These are phyloP conservation scores for Calonectria pauciramosa DNA, from an alignment of 2,329 filamentous ascomycete genomes.

Conservation along the genomic window DNA sequence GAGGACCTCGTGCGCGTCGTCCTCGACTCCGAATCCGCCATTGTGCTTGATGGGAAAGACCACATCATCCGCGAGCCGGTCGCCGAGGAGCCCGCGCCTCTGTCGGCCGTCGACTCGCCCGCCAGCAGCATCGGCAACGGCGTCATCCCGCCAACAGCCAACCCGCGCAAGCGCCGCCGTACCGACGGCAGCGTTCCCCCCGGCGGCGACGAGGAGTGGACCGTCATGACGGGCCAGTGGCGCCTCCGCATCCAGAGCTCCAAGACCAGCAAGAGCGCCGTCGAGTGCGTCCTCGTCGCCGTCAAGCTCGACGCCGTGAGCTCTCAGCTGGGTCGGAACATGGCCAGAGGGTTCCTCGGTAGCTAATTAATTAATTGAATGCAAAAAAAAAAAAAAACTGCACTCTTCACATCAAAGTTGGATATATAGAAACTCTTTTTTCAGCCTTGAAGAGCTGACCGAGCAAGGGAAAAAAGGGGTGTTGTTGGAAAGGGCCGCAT, in stretches of 20 bases:
- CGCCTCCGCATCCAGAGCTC: conserved; percentile 73
- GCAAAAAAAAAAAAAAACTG: conserved; percentile 1
- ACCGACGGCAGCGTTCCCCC: conserved; percentile 49
- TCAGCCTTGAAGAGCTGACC: not conserved
- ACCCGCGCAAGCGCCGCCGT: conserved; percentile 62
- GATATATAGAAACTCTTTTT: too few species aligned
- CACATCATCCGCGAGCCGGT: conserved; percentile 49
- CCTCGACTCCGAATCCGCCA: conserved; percentile 71
- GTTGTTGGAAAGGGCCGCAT: not conserved
- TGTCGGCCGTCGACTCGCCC: conserved; percentile 45
- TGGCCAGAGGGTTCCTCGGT: conserved; percentile 72
- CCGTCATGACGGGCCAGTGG: conserved; percentile 79
- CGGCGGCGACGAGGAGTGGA: conserved; percentile 66
- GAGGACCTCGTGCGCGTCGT: conserved; percentile 77
- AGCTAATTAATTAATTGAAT: too few species aligned
- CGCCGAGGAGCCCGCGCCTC: conserved; percentile 46
- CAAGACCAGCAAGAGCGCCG: conserved; percentile 63
- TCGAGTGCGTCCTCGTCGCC: conserved; percentile 80
- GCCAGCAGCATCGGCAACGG: conserved; percentile 41
- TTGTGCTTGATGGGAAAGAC: conserved; percentile 70
- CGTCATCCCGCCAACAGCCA: conserved; percentile 33
- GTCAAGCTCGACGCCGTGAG: conserved; percentile 83
- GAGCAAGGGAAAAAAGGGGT: not conserved
- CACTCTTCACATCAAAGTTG: not conserved
- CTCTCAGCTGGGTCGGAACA: conserved; percentile 76